Evolutionary conservation across 495 filamentous ascomycete species (phyloP).

Genomic region (Penicillium turbatum): DNA sequence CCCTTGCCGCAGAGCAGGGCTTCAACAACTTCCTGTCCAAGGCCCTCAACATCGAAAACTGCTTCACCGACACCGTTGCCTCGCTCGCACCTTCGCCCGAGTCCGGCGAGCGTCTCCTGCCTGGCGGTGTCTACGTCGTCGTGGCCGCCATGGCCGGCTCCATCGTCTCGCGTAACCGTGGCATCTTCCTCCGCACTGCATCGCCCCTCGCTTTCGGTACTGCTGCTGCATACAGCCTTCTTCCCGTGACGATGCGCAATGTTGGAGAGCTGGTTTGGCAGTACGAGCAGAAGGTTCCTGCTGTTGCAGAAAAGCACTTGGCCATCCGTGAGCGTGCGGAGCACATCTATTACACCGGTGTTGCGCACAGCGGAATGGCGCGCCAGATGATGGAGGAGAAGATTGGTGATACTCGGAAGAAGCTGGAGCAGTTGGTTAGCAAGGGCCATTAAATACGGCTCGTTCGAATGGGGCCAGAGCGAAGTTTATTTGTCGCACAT

Average conservation of each 20-base stretch:
- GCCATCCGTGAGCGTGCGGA: constrained; percentile 59
- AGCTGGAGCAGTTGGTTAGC: constrained; percentile 80
- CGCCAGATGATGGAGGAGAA: constrained; percentile 72
- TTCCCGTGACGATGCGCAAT: constrained; percentile 80
- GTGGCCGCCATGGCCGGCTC: constrained; percentile 89
- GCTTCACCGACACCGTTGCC: constrained; percentile 74
- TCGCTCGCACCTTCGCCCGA: constrained; percentile 79
- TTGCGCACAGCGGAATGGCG: constrained; percentile 65
- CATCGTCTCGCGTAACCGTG: constrained; percentile 81
- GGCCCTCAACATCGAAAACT: constrained; percentile 73
- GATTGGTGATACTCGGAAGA: constrained; percentile 65
- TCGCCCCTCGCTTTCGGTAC: constrained; percentile 69
- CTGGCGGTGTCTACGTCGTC: constrained; percentile 82
- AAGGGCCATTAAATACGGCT: constrained; percentile 60
- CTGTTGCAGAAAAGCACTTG: constrained; percentile 72
- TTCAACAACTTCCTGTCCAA: constrained; percentile 72
- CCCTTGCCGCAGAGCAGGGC: constrained; percentile 64
- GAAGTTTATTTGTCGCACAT: constrained; percentile 28
- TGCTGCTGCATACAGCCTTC: constrained; percentile 65
- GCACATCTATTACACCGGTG: constrained; percentile 63
- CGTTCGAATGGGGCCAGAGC: constrained; percentile 11
- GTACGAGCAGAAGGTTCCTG: constrained; percentile 83
- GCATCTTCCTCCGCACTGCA: constrained; percentile 67
- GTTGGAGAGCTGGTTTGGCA: constrained; percentile 77
- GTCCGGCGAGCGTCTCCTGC: constrained; percentile 77